Conservation (phyloP, 176 grass and related monocot species). For the Phoenix roebelenii region DNA sequence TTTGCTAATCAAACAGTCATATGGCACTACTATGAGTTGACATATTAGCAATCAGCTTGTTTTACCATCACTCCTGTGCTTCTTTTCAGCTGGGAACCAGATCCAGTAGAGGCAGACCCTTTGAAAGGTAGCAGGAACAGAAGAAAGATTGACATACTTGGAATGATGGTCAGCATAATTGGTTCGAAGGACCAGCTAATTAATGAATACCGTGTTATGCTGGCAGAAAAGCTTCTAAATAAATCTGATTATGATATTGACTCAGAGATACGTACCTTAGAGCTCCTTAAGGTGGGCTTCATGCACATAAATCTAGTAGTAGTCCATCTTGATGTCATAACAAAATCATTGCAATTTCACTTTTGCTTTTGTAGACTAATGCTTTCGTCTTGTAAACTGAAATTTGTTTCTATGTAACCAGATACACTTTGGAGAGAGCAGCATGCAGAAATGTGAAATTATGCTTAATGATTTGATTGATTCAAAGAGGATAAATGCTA, state of each 20-base stretch:
- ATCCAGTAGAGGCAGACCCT: slow-evolving; percentile 83
- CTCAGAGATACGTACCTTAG: slow-evolving; percentile 94
- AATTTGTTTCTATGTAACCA: slow-evolving; percentile 29
- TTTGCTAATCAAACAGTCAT: too few species aligned
- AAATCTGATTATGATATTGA: slow-evolving; percentile 98
- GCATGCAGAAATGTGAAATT: slow-evolving; percentile 99
- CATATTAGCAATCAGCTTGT: background rate
- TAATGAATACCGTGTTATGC: slow-evolving; percentile 94
- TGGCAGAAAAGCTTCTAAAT: slow-evolving; percentile 88
- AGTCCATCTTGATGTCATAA: too few species aligned
- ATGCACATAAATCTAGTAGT: background rate
- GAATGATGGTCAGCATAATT: slow-evolving; percentile 91
- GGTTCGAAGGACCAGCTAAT: slow-evolving; percentile 95
- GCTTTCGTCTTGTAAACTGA: background rate
- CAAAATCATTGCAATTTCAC: too few species aligned
- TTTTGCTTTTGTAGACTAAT: background rate
- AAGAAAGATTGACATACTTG: slow-evolving; percentile 95
- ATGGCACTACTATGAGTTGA: too few species aligned
- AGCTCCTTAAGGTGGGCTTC: slow-evolving; percentile 84
- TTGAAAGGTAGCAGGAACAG: slow-evolving; percentile 85
- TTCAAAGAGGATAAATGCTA: slow-evolving; percentile 93
- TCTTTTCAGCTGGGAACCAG: slow-evolving; percentile 82
- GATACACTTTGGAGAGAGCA: slow-evolving; percentile 98
- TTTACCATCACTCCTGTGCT: slow-evolving; percentile 5
- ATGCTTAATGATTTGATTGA: slow-evolving; percentile 99